Evolutionary conservation across 306 rosid genomes (phyloP).

Genomic region (Vachellia pachyceras): DNA sequence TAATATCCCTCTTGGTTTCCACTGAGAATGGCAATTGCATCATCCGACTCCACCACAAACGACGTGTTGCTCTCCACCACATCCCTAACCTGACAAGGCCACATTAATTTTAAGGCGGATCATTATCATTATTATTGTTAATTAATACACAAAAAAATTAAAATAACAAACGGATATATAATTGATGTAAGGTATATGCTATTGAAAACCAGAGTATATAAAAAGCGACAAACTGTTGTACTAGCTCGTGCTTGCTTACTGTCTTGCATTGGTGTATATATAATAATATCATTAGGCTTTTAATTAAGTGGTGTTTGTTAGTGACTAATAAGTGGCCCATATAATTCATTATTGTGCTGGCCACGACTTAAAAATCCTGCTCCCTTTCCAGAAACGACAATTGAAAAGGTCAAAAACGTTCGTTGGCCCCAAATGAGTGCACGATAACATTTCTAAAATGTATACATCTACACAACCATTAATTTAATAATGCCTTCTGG

Average conservation of each 20-base stretch:
- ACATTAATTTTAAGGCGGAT: no score
- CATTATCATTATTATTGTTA: no score
- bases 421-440: background rate
- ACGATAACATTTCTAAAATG: no score
- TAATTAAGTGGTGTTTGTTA: no score
- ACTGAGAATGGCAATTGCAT: constrained; percentile 46
- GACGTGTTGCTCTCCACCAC: constrained; percentile 47
- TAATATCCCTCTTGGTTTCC: constrained; percentile 74
- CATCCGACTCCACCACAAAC: constrained; percentile 38
- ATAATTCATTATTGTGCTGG: background rate
- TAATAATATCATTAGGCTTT: background rate
- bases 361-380: background rate
- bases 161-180: background rate
- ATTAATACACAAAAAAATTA: no score
- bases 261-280: background rate
- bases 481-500: no score
- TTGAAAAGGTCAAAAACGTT: background rate
- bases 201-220: background rate
- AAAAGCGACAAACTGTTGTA: background rate
- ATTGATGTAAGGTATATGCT: background rate
- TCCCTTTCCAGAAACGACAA: background rate
- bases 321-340: background rate
- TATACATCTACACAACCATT: no score
- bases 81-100: constrained; percentile 49
- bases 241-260: background rate